A percentile compares a stretch with the other conserved stretches of the same genome.
These are phyloP conservation scores for Alternaria panax DNA, from an alignment of 2,329 filamentous ascomycete species.

Conservation along the genomic window DNA sequence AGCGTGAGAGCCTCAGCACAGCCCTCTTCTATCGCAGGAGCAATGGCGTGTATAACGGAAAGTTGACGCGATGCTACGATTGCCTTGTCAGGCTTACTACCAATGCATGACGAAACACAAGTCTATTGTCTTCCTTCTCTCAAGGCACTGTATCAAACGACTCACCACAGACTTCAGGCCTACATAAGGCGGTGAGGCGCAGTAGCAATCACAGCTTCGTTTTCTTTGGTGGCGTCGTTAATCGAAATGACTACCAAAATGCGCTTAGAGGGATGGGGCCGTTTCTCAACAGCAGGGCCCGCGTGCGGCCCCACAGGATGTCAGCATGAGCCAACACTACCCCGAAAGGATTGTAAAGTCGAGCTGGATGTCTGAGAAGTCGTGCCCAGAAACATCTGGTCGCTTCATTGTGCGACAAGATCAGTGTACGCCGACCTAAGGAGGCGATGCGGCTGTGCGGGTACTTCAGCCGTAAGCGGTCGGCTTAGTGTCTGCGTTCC, in stretches of 20 bases:
- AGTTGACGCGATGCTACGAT: neutral
- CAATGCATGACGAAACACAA: neutral
- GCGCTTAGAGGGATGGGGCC: slow-evolving; percentile 10
- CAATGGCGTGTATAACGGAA: slow-evolving; percentile 3
- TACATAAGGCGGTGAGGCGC: neutral
- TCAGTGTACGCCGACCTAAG: neutral
- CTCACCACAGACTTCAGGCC: neutral
- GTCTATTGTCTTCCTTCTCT: neutral
- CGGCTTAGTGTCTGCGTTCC: neutral
- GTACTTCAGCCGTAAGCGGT: slow-evolving; percentile 9
- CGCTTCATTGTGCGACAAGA: neutral
- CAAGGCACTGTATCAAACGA: neutral
- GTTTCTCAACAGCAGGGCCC: slow-evolving; percentile 7
- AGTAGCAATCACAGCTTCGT: neutral
- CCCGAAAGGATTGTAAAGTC: neutral
- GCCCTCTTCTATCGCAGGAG: slow-evolving; percentile 6
- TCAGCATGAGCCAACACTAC: slow-evolving; percentile 9
- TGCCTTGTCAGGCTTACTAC: neutral
- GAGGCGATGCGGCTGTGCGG: slow-evolving; percentile 5
- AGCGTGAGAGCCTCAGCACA: slow-evolving; percentile 20
- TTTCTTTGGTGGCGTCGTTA: slow-evolving; percentile 17
- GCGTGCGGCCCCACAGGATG: neutral
- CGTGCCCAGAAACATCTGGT: neutral
- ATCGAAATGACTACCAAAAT: slow-evolving; percentile 10
- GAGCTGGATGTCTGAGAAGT: neutral